Percentiles rank a stretch among this genome's conserved stretches.
These are phyloP conservation scores for Clarireedia hainanense DNA, from an alignment of 2,329 filamentous ascomycete species.

Conservation along the genomic window DNA sequence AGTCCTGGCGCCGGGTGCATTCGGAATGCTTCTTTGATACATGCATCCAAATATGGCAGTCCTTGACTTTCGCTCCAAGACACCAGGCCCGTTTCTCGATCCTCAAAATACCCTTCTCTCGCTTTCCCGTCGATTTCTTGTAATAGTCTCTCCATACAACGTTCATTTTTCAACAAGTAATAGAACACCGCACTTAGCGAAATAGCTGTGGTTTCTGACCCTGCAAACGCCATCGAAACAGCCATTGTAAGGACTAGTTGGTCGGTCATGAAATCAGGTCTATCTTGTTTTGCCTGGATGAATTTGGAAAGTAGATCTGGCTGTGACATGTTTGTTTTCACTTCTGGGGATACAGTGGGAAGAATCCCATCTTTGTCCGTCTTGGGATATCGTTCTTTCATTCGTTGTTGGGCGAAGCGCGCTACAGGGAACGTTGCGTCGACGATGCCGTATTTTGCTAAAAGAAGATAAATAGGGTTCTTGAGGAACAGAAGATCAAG, in stretches of 20 bases:
- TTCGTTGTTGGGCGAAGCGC: slow-evolving; percentile 60
- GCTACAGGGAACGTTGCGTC: slow-evolving; percentile 67
- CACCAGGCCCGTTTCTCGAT: slow-evolving; percentile 50
- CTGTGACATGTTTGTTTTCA: slow-evolving; percentile 28
- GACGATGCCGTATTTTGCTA: slow-evolving; percentile 58
- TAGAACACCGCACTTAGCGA: slow-evolving; percentile 66
- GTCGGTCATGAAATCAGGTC: slow-evolving; percentile 66
- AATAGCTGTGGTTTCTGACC: slow-evolving; percentile 74
- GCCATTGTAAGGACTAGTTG: slow-evolving; percentile 62
- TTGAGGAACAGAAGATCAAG: slow-evolving; percentile 64
- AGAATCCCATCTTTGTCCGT: slow-evolving; percentile 9
- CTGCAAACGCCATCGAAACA: slow-evolving; percentile 66
- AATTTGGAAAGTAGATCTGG: slow-evolving; percentile 65
- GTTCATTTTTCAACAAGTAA: slow-evolving; percentile 58
- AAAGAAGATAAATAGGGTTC: slow-evolving; percentile 63
- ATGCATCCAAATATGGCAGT: slow-evolving; percentile 69
- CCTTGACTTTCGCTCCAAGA: slow-evolving; percentile 63
- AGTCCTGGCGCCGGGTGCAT: slow-evolving; percentile 68
- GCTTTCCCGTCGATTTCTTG: slow-evolving; percentile 56
- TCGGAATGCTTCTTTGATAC: slow-evolving; percentile 70
- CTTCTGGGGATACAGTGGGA: slow-evolving; percentile 13
- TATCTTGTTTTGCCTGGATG: slow-evolving; percentile 56
- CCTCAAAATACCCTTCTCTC: slow-evolving; percentile 41
- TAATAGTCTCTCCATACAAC: slow-evolving; percentile 46
- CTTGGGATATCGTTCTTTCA: slow-evolving; percentile 50